phyloP scores from a whole-genome alignment of 2,329 filamentous ascomycete species.

The Sarocladium brachiariae region DNA sequence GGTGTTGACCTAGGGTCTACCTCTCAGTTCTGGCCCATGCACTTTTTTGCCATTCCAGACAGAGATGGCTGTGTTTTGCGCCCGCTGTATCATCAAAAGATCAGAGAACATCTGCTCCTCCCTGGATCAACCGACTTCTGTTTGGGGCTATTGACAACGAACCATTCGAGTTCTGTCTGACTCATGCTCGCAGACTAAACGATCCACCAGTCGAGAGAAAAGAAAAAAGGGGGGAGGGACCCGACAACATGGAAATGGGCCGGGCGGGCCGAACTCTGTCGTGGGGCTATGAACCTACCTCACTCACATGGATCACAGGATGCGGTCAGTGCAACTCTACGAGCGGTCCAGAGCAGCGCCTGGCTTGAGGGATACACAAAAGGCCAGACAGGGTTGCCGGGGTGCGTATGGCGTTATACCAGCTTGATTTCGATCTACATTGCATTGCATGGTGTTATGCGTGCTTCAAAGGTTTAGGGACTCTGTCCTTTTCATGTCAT shows the following conservation, averaged over 20 bases:
- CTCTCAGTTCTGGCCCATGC: constrained; percentile 2
- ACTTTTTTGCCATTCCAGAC: constrained; percentile 11
- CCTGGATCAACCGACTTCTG: too few species aligned
- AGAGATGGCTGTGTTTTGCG: constrained; percentile 7
- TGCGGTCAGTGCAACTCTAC: too few species aligned
- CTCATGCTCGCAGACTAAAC: neutral
- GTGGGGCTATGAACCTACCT: too few species aligned
- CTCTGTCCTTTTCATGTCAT: too few species aligned
- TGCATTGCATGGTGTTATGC: neutral
- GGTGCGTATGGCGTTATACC: too few species aligned
- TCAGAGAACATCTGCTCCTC: too few species aligned
- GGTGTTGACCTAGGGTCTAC: constrained; percentile 63
- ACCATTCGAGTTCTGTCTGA: neutral
- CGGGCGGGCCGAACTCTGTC: neutral
- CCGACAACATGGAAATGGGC: constrained; percentile 6
- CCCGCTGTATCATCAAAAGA: neutral
- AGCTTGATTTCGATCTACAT: too few species aligned
- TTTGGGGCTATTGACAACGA: neutral
- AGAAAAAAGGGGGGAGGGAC: neutral
- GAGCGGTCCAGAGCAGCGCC: too few species aligned
- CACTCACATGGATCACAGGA: too few species aligned
- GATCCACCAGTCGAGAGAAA: neutral
- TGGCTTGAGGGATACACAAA: too few species aligned
- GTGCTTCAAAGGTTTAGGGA: neutral
- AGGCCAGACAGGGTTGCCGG: too few species aligned